These are phyloP conservation scores for Globisporangium paroecandrum DNA, from an alignment of 352 stramenopile genomes.

Conservation along the genomic window DNA sequence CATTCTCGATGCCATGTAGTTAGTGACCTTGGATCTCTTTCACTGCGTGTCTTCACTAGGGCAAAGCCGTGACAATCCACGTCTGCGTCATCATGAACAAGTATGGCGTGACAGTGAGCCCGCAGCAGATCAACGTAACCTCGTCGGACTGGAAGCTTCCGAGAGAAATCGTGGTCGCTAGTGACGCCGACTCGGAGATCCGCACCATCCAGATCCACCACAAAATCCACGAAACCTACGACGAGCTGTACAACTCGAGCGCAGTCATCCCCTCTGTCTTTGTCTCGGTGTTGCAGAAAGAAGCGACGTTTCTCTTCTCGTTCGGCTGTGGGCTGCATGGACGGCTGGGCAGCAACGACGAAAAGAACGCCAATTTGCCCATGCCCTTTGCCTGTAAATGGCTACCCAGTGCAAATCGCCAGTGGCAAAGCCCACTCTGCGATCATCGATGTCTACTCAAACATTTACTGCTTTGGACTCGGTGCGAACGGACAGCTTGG, in stretches of 20 bases:
- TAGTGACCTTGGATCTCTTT: background rate
- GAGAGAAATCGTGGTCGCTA: constrained; percentile 40
- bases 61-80: constrained; percentile 57
- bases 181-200: constrained; percentile 45
- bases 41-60: constrained; percentile 13
- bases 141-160: constrained; percentile 49
- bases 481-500: constrained; percentile 47
- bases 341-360: constrained; percentile 44
- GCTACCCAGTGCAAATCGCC: constrained; percentile 67
- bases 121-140: constrained; percentile 48
- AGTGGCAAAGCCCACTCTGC: constrained; percentile 66
- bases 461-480: constrained; percentile 70
- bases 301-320: constrained; percentile 67
- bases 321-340: constrained; percentile 63
- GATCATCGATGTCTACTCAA: constrained; percentile 71
- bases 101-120: constrained; percentile 43
- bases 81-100: constrained; percentile 66
- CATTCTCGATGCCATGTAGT: background rate
- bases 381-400: constrained; percentile 59
- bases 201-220: constrained; percentile 72
- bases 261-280: constrained; percentile 59
- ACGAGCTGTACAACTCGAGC: constrained; percentile 42
- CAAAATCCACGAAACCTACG: constrained; percentile 56
- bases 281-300: constrained; percentile 64
- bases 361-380: constrained; percentile 42